Conservation (phyloP, 306 rosid species). For the Gastrolobium bilobum region DNA sequence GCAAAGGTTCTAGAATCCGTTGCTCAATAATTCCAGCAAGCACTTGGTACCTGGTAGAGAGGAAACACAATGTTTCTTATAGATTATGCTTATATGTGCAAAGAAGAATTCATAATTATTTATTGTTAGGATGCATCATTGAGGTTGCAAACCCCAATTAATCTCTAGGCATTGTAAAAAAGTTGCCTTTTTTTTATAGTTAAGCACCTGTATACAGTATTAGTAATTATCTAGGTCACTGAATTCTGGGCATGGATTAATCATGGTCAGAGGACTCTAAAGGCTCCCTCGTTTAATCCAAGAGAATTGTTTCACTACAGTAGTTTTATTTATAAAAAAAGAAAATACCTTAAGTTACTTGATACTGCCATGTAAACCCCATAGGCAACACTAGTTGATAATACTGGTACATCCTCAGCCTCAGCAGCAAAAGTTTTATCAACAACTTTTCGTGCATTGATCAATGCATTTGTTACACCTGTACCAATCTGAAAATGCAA, state of each 20-base stretch:
- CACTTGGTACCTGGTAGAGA: constrained; percentile 73
- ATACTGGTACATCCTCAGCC: constrained; percentile 82
- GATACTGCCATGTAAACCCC: constrained; percentile 96
- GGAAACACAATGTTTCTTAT: constrained; percentile 27
- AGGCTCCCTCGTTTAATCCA: constrained; percentile 26
- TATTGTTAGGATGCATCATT: neutral
- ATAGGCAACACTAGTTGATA: constrained; percentile 86
- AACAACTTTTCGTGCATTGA: constrained; percentile 71
- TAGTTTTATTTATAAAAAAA: neutral
- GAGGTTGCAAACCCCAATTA: constrained; percentile 20
- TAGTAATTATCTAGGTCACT: neutral
- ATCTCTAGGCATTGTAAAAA: neutral
- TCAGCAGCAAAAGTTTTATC: constrained; percentile 82
- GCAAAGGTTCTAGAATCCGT: constrained; percentile 78
- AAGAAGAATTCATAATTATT: neutral
- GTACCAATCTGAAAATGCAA: constrained; percentile 78
- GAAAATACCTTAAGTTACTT: constrained; percentile 88
- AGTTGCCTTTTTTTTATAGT: neutral
- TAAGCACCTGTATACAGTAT: neutral
- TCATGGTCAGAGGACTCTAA: neutral
- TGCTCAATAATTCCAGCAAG: constrained; percentile 86
- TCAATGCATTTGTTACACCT: constrained; percentile 84
- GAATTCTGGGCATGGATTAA: neutral
- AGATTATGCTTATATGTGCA: constrained; percentile 35
- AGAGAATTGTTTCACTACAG: constrained; percentile 1